Conservation (phyloP, 495 filamentous ascomycete species). For the Trypethelium eluteriae region DNA sequence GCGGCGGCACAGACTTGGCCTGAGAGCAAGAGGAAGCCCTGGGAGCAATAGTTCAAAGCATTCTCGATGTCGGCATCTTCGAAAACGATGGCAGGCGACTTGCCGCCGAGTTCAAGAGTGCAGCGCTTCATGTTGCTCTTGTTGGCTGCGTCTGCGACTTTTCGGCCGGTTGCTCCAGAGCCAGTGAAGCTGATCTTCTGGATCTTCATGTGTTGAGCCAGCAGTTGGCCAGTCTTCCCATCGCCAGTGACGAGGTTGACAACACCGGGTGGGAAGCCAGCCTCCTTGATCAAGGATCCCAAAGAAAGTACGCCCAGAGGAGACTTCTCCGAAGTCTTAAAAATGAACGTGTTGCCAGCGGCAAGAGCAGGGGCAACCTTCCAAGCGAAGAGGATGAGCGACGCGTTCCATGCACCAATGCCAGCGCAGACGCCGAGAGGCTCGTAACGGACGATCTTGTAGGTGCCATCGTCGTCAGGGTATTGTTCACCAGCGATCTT, state of each 20-base stretch:
- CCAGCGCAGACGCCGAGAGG: slow-evolving; percentile 35
- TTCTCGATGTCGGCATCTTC: slow-evolving; percentile 36
- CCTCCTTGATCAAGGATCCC: slow-evolving; percentile 31
- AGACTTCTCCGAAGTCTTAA: slow-evolving; percentile 35
- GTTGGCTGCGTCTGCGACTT: slow-evolving; percentile 30
- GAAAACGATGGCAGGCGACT: slow-evolving; percentile 34
- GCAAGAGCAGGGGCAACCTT: slow-evolving; percentile 34
- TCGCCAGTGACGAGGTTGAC: slow-evolving; percentile 35
- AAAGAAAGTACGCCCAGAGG: slow-evolving; percentile 27
- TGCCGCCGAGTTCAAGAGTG: slow-evolving; percentile 36
- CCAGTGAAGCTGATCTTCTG: slow-evolving; percentile 36
- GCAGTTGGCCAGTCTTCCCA: slow-evolving; percentile 28
- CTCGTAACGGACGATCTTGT: slow-evolving; percentile 37
- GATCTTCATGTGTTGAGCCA: slow-evolving; percentile 34
- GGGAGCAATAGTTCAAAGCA: slow-evolving; percentile 23
- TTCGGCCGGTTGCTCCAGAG: slow-evolving; percentile 27
- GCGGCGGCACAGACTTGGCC: slow-evolving; percentile 29
- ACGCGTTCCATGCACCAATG: slow-evolving; percentile 37
- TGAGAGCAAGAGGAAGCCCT: slow-evolving; percentile 26
- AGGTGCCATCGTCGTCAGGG: slow-evolving; percentile 30
- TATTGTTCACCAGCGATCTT: slow-evolving; percentile 24
- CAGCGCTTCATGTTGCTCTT: slow-evolving; percentile 36
- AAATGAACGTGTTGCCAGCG: slow-evolving; percentile 34
- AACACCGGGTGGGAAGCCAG: slow-evolving; percentile 36
- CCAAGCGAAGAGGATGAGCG: slow-evolving; percentile 24